phyloP scores from a whole-genome alignment of 495 filamentous ascomycete species.

The Bryoglossum gracile region DNA sequence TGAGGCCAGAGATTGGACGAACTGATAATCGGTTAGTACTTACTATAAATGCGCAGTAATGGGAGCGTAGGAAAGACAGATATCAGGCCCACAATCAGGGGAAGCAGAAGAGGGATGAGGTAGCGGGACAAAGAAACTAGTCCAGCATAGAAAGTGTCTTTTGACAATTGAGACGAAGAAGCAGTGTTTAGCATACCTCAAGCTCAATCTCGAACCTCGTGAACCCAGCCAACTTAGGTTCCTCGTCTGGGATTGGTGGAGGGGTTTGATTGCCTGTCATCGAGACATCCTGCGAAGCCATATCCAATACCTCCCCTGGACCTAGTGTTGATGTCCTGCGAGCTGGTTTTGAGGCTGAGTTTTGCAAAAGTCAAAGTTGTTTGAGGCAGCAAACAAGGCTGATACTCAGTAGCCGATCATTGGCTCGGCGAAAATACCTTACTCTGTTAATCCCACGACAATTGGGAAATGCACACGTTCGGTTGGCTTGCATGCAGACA shows the following conservation, averaged over 20 bases:
- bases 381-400: constrained; percentile 9
- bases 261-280: constrained; percentile 24
- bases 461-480: not conserved
- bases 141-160: not conserved
- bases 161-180: not conserved
- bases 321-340: not conserved
- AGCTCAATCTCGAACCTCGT: constrained; percentile 69
- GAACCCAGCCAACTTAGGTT: constrained; percentile 54
- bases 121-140: not conserved
- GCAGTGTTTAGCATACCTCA: constrained; percentile 40
- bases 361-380: not conserved
- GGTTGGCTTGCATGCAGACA: constrained; percentile 7
- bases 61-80: too few species aligned
- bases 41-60: too few species aligned
- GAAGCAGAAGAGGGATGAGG: not conserved
- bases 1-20: constrained; percentile 80
- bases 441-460: too few species aligned
- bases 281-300: constrained; percentile 19
- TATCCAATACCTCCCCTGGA: not conserved
- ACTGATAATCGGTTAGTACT: constrained; percentile 42
- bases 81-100: too few species aligned
- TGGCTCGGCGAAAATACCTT: not conserved
- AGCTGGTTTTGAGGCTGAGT: not conserved
- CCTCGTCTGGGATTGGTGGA: constrained; percentile 22
- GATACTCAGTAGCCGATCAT: not conserved